Conservation (phyloP, 805 yeast genomes). For the Starmera caribaea region DNA sequence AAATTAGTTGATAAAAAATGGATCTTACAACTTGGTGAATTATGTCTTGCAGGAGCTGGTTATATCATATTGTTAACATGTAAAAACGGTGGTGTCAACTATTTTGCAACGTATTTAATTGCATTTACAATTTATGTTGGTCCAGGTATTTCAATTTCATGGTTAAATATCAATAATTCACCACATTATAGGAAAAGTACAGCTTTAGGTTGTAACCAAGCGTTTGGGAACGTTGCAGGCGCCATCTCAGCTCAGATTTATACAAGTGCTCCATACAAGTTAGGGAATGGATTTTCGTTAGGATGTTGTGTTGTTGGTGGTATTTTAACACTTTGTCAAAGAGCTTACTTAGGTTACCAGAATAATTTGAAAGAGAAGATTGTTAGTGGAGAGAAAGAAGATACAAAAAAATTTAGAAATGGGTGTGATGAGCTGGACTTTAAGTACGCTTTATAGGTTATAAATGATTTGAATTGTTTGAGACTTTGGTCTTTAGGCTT, state of each 20-base stretch:
- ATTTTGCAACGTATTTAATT: conserved; percentile 28
- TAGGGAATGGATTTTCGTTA: conserved; percentile 31
- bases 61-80: conserved; percentile 22
- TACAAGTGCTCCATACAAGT: conserved; percentile 26
- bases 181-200: conserved; percentile 33
- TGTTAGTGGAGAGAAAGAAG: conserved; percentile 13
- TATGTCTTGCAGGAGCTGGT: conserved; percentile 21
- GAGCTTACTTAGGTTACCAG: conserved; percentile 7
- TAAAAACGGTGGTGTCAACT: conserved; percentile 21
- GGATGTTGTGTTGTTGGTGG: conserved; percentile 23
- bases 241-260: conserved; percentile 35
- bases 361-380: conserved; percentile 11
- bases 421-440: conserved; percentile 19
- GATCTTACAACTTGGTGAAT: conserved; percentile 12
- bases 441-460: conserved; percentile 5
- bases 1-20: conserved; percentile 23
- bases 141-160: conserved; percentile 30
- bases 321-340: conserved; percentile 6
- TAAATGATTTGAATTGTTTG: too few relatives aligned
- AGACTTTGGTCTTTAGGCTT: too few relatives aligned
- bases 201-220: conserved; percentile 31
- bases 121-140: conserved; percentile 27
- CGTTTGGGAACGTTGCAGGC: conserved; percentile 36
- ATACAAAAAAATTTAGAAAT: conserved; percentile 11
- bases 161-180: conserved; percentile 33